Evolutionary conservation across 225 moss, liverwort and hornwort genomes (phyloP).

Genomic region (Pseudoscleropodium purum): DNA sequence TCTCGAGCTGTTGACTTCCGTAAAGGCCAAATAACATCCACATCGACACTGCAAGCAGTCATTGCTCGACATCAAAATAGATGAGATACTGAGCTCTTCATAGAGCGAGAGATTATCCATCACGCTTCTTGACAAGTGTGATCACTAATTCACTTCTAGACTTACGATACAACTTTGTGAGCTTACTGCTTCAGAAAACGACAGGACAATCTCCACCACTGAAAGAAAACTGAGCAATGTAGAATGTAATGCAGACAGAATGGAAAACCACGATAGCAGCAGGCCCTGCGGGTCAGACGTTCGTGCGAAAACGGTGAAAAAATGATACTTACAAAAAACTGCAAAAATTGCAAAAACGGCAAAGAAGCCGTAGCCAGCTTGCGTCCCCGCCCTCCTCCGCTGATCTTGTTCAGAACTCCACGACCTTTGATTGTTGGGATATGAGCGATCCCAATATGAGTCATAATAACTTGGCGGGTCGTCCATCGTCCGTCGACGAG

Average conservation of each 20-base stretch:
- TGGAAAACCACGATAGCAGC: background rate
- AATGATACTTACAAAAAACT: constrained; percentile 20
- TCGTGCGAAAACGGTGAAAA: background rate
- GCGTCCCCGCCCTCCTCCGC: constrained; percentile 3
- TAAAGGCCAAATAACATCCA: constrained; percentile 45
- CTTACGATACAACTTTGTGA: background rate
- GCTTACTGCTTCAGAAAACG: background rate
- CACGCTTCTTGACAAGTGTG: background rate
- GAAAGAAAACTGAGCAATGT: background rate
- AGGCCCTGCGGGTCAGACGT: background rate
- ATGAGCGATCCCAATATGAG: constrained; percentile 26
- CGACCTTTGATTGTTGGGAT: constrained; percentile 17
- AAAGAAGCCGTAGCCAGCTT: constrained; percentile 33
- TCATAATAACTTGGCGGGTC: constrained; percentile 19
- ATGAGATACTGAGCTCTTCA: background rate
- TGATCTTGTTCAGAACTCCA: constrained; percentile 17
- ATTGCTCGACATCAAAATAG: background rate
- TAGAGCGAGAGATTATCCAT: background rate
- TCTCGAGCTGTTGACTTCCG: constrained; percentile 41
- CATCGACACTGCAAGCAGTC: constrained; percentile 27
- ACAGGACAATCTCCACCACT: background rate
- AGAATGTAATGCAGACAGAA: background rate
- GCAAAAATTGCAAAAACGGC: constrained; percentile 22
- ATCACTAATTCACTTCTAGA: background rate
- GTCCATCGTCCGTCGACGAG: constrained; percentile 18